phyloP scores from a whole-genome alignment of 2,329 filamentous ascomycete genomes.

The Ascochyta lentis region DNA sequence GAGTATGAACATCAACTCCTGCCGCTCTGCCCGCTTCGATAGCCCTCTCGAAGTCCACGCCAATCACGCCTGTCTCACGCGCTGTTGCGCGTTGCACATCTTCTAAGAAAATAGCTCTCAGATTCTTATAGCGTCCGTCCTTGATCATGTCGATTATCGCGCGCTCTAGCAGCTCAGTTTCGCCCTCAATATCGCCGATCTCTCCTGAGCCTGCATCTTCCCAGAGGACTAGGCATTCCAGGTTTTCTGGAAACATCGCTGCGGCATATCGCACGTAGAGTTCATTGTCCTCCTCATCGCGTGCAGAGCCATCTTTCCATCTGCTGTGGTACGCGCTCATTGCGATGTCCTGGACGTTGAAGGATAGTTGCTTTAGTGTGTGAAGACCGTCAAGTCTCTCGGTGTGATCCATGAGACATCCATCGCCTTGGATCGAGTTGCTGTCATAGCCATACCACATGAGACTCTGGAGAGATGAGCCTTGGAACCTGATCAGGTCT shows the following conservation, averaged over 20 bases:
- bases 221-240: neutral
- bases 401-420: neutral
- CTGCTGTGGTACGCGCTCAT: neutral
- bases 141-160: neutral
- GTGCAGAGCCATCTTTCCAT: neutral
- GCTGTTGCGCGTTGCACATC: neutral
- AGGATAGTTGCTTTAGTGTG: neutral
- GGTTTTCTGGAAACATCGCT: neutral
- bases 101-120: neutral
- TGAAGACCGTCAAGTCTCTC: neutral
- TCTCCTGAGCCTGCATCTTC: neutral
- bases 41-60: neutral
- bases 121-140: neutral
- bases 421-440: neutral
- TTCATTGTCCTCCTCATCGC: neutral
- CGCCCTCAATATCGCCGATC: neutral
- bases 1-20: neutral
- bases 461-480: neutral
- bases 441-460: conserved; percentile 5
- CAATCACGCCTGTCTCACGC: neutral
- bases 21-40: neutral
- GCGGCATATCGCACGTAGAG: neutral
- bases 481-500: no score
- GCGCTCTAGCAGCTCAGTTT: neutral
- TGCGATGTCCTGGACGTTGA: neutral